These are phyloP conservation scores for Spergularia azorica DNA, from an alignment of 179 eudicot species.

Conservation along the genomic window DNA sequence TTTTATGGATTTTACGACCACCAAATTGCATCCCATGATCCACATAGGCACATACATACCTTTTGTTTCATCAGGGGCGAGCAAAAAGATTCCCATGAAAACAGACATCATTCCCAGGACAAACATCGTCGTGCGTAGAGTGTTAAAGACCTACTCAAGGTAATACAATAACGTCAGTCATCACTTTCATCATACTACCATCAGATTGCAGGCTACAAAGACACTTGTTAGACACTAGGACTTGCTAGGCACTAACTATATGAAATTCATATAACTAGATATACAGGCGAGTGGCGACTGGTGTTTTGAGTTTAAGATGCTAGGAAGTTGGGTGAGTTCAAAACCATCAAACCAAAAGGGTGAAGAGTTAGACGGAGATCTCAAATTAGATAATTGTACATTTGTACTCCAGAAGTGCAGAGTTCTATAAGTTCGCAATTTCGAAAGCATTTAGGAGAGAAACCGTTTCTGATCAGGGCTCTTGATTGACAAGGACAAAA, in stretches of 20 bases:
- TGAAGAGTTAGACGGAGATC: neutral
- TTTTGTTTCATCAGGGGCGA: conserved; percentile 91
- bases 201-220: conserved; percentile 3
- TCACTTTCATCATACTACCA: conserved; percentile 7
- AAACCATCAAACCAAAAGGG: neutral
- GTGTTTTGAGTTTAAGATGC: neutral
- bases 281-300: neutral
- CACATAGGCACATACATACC: conserved; percentile 39
- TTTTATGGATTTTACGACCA: neutral
- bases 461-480: neutral
- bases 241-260: neutral
- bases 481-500: neutral
- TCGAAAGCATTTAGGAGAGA: neutral
- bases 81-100: conserved; percentile 89
- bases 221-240: neutral
- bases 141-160: conserved; percentile 70
- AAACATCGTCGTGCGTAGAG: conserved; percentile 84
- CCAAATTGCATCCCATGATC: neutral
- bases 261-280: neutral
- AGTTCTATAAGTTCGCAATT: neutral
- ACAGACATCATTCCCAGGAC: conserved; percentile 88
- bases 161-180: neutral
- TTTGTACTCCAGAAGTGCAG: neutral
- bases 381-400: neutral
- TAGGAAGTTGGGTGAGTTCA: neutral